A percentile compares a stretch with the other conserved stretches of the same genome.
These are phyloP conservation scores for Aristolochia californica DNA, from an alignment of 164 flowering plant genomes.

Conservation along the genomic window DNA sequence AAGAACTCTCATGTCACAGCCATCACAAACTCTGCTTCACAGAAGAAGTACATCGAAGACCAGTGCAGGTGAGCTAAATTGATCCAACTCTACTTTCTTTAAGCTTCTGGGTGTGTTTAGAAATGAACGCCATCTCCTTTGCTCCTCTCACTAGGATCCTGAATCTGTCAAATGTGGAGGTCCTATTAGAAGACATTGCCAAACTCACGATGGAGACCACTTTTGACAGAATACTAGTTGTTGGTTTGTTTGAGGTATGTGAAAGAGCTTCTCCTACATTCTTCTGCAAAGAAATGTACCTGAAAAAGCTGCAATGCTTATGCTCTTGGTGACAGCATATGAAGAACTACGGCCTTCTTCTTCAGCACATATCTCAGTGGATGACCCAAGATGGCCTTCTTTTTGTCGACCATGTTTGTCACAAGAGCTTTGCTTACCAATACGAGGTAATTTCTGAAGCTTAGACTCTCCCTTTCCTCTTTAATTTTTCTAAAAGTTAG, in stretches of 20 bases:
- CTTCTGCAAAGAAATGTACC: background rate
- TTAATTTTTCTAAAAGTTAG: background rate
- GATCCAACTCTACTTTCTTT: background rate
- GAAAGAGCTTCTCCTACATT: background rate
- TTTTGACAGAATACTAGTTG: conserved; percentile 68
- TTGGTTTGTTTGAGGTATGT: conserved; percentile 87
- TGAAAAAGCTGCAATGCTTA: background rate
- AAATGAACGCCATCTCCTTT: background rate
- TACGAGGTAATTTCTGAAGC: conserved; percentile 6
- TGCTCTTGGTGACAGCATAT: conserved; percentile 8
- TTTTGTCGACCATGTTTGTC: conserved; percentile 17
- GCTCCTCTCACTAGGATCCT: conserved; percentile 32
- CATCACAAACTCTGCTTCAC: background rate
- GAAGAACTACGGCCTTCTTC: conserved; percentile 16
- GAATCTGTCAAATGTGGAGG: conserved; percentile 57
- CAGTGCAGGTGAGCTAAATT: background rate
- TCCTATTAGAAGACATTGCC: conserved; percentile 75
- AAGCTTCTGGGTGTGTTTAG: background rate
- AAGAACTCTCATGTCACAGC: background rate
- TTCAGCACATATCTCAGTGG: conserved; percentile 14
- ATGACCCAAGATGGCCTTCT: conserved; percentile 16
- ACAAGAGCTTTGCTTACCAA: conserved; percentile 11
- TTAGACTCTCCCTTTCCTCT: background rate
- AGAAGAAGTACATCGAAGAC: background rate
- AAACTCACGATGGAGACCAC: conserved; percentile 69